A percentile compares a stretch with the other conserved stretches of the same genome.
These are phyloP conservation scores for Buddleja alternifolia DNA, from an alignment of 257 asterid species.

Conservation along the genomic window DNA sequence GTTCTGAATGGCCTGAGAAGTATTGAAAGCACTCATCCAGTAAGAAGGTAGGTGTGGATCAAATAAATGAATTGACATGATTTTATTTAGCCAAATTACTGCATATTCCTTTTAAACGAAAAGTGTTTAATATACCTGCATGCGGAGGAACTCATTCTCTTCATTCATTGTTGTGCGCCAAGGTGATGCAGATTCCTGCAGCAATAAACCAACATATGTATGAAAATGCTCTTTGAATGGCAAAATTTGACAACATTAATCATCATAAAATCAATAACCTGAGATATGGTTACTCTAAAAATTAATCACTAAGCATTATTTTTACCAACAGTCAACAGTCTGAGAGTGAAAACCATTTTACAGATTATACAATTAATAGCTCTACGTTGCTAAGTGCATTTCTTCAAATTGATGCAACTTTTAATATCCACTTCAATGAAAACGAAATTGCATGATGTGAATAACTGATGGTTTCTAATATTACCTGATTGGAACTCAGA, in stretches of 20 bases:
- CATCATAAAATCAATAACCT: background rate
- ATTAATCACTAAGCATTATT: too few relatives aligned
- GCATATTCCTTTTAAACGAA: background rate
- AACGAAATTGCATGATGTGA: background rate
- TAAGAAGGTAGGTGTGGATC: background rate
- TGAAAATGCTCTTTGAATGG: slow-evolving; percentile 19
- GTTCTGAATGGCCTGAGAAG: slow-evolving; percentile 81
- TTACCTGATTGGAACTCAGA: slow-evolving; percentile 67
- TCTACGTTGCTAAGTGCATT: background rate
- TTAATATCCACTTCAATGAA: background rate
- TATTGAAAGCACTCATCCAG: background rate
- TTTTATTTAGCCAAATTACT: slow-evolving; percentile 1
- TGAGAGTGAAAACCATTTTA: background rate
- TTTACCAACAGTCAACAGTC: too few relatives aligned
- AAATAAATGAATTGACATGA: background rate
- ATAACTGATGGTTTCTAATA: background rate
- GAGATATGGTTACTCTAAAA: background rate
- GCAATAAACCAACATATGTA: background rate
- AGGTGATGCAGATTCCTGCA: slow-evolving; percentile 68
- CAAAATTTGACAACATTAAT: background rate
- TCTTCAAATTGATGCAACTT: background rate
- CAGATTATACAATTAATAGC: background rate
- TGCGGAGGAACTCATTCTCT: slow-evolving; percentile 92
- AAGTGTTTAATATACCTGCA: slow-evolving; percentile 61
- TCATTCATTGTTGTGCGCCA: slow-evolving; percentile 81